Base-by-base conservation (phyloP, 2,329 filamentous ascomycete species). In the Cadophora malorum region DNA sequence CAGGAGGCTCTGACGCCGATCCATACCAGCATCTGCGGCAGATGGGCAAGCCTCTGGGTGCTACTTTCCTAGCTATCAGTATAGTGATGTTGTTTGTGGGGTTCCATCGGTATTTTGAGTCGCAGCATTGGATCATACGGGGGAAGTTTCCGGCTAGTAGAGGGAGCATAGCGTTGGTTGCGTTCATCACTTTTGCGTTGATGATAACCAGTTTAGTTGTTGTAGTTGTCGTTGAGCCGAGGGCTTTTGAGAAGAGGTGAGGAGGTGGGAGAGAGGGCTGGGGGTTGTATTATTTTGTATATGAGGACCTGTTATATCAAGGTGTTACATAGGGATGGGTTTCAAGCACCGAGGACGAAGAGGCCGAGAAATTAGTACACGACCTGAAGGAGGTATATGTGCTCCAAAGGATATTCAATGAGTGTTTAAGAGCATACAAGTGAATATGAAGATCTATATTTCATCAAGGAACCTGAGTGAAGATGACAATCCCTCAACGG, bases 61-160 rank as follows among this genome's bases (percentile, higher is more conserved):
- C 91, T 0, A 90, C 91, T 1, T 96, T 96, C 73, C 82, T 96
- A 50, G 91, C 81, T 49, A 90, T 95, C 73, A 89, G 89, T 73
- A 92, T 95, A 68, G 74, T 95, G 50, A 88, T 93, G 67, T 82
- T 96, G 66, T 83, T 92, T 65, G 83, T 95, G 63, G 92, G 92
- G 7, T 94, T 93, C 78, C 89, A 91, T 76, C 84, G 92, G 63
- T 96, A 93, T 78, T 90, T 93, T 74, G 88, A 92, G 76, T 86
- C 87, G 25, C 92, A 96, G 80, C 85, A 91, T 74, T 96, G 93
- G 86, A 87, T 96, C 28, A 90, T 95, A 69, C 81, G 86, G 70
- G 91, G 92, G 74, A 94, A 94, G 78, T 94, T 94, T 74, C 91
- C 92, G 0, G 91, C 92, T 8, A 91, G 90, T 73, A 84, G 92